Base-by-base conservation (phyloP, 495 filamentous ascomycete species). In the Neurospora tetrasperma region DNA sequence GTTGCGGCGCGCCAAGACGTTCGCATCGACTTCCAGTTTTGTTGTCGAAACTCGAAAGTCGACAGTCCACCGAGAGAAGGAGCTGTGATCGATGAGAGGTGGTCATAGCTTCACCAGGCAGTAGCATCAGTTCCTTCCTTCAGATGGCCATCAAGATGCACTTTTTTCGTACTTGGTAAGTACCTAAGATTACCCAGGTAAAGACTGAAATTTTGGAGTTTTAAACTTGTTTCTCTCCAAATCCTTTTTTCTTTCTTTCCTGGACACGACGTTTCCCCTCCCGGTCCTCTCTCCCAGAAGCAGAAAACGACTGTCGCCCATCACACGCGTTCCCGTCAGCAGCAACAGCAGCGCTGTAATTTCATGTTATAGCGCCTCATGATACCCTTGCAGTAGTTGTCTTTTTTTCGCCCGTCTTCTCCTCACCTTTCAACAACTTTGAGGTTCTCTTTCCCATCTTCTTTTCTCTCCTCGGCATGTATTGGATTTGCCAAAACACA, bases 91-190 rank as follows among this genome's bases (percentile, higher is more conserved):
- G n/a, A 39, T 23, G 43, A 66, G 59, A 42, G 38, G 16, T 48
- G 59, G 73, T 69, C 73, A 74, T 38, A 74, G 73, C 73, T 72
- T 71, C 71, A 35, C 54, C 27, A 66, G 54, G 54, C 54, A 66
- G 54, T 66, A 66, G 27, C 54, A 66, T 31, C 54, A 35, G 54
- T 35, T 35, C 31, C 27, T 66, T 27, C 23, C 39, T 39, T 39
- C 39, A 8, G 11, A 62, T 62, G 11, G 12, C 12, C 23, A 31
- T 31, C 54, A 31, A 62, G 54, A 27, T 62, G 54, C 54, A 62
- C 23, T 31, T 31, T 59, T 62, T 12, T 38, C 35, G 54, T 14
- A 31, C 23, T 62, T 31, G 54, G 23, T 31, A 31, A 16, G 1
- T 9, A 8, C 0, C 5, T 39, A 8, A 39, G 48, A 59, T 59